Percentiles rank a stretch among this genome's conserved stretches.
These are phyloP conservation scores for Phytopythium chamaehyphon DNA, from an alignment of 352 stramenopile species.

Conservation along the genomic window DNA sequence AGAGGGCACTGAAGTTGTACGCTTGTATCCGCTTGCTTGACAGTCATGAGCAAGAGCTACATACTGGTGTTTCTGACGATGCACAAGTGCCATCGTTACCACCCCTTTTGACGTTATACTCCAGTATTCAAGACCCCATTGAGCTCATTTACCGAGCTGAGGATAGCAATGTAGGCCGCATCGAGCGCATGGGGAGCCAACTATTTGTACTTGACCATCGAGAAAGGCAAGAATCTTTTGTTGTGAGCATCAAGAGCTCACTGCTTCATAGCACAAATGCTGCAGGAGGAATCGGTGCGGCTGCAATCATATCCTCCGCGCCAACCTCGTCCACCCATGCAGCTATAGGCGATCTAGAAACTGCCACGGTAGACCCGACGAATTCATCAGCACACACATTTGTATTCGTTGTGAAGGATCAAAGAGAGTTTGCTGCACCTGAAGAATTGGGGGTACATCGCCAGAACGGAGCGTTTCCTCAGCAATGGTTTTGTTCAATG, in stretches of 20 bases:
- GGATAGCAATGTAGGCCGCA: conserved; percentile 21
- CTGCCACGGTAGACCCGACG: not conserved
- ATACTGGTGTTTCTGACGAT: not conserved
- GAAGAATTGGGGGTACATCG: conserved; percentile 7
- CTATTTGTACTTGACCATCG: conserved; percentile 37
- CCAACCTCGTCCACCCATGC: conserved; percentile 10
- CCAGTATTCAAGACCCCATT: conserved; percentile 30
- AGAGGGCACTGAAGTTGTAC: conserved; percentile 32
- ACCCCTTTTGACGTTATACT: conserved; percentile 37
- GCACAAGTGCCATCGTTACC: not conserved
- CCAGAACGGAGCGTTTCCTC: conserved; percentile 15
- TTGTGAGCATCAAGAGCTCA: conserved; percentile 34
- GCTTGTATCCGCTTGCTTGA: conserved; percentile 28
- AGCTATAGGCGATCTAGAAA: conserved; percentile 8
- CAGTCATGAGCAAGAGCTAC: conserved; percentile 15
- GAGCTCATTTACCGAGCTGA: conserved; percentile 16
- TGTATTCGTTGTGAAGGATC: conserved; percentile 35
- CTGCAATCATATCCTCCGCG: conserved; percentile 15
- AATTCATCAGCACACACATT: conserved; percentile 26
- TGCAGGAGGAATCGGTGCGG: conserved; percentile 26
- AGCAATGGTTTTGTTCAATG: conserved; percentile 51
- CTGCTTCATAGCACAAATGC: conserved; percentile 36
- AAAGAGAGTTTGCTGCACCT: not conserved
- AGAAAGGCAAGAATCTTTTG: conserved; percentile 14
- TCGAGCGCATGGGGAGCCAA: conserved; percentile 36